Base-by-base conservation (phyloP, 495 filamentous ascomycete genomes). In the Aspergillus ellipticus region DNA sequence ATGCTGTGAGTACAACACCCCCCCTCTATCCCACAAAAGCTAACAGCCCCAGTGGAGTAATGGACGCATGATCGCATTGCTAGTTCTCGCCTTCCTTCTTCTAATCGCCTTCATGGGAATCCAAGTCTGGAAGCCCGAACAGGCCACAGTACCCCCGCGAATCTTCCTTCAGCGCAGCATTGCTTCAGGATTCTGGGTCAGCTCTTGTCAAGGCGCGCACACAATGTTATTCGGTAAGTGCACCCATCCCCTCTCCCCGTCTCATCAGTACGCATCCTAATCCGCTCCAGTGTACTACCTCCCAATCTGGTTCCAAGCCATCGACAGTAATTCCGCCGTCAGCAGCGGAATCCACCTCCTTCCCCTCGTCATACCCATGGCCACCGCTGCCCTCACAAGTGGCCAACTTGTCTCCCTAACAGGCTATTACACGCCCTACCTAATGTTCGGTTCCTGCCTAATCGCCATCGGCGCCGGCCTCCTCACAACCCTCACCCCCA, bases 361-460 rank as follows among this genome's bases (percentile, higher is more conserved):
- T 0, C 69, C 73, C 0, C 43, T 71, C 11, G 66, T 76, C 51
- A 41, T 76, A 16, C 55, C 63, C 4, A 56, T 64, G 5, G 65
- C 70, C 19, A 50, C 72, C 13, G 56, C 61, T 0, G 66, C 66
- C 10, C 62, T 75, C 2, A 19, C 63, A 2, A 39, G 56, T 0
- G 88, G 90, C 29, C 69, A 68, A 1, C 26, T 78, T 9, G 77
- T 87, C 35, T 81, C 80, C 3, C 58, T 69, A 0, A 66, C 81
- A 22, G 87, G 89, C 1, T 87, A 90, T 60, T 89, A 89, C 68
- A 76, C 82, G 0, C 86, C 86, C 1, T 84, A 85, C 59, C 79
- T 88, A 67, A 74, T 86, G n/a, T 42, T 74, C 15, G 76, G 81
- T 4, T 67, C 78, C 8, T 70, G 77, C 8, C 42, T 91, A 6